Evolutionary conservation across 2,329 filamentous ascomycete species (phyloP).

Genomic region (Lomentospora prolificans): DNA sequence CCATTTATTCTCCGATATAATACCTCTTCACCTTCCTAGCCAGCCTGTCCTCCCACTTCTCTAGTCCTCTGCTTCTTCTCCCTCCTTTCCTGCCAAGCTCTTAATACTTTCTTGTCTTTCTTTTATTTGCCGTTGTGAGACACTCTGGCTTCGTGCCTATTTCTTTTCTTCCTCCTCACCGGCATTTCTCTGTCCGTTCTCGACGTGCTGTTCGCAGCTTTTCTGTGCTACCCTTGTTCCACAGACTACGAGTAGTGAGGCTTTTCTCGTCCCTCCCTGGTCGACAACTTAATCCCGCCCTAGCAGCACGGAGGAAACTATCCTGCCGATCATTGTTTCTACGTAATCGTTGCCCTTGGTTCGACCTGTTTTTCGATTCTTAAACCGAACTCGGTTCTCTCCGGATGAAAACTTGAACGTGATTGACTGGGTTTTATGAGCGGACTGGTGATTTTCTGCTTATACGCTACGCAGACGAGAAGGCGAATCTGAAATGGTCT

Average conservation of each 20-base stretch:
- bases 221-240: not conserved
- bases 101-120: not conserved
- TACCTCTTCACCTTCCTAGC: not conserved
- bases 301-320: not conserved
- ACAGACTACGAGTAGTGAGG: too few species aligned
- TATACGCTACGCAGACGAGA: not conserved
- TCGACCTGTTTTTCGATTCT: not conserved
- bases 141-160: too few species aligned
- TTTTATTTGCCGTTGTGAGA: too few species aligned
- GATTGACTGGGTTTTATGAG: not conserved
- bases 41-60: not conserved
- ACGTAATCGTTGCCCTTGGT: not conserved
- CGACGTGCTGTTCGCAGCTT: not conserved
- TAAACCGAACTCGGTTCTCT: not conserved
- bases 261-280: not conserved
- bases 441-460: not conserved
- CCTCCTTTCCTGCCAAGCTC: not conserved
- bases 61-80: not conserved
- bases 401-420: not conserved
- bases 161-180: not conserved
- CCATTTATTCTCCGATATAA: not conserved
- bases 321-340: conserved; percentile 1
- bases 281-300: not conserved
- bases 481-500: not conserved
- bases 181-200: not conserved